A percentile compares a stretch with the other conserved stretches of the same genome.
phyloP scores from a whole-genome alignment of 345 rosid genomes.

The Dovyalis caffra region DNA sequence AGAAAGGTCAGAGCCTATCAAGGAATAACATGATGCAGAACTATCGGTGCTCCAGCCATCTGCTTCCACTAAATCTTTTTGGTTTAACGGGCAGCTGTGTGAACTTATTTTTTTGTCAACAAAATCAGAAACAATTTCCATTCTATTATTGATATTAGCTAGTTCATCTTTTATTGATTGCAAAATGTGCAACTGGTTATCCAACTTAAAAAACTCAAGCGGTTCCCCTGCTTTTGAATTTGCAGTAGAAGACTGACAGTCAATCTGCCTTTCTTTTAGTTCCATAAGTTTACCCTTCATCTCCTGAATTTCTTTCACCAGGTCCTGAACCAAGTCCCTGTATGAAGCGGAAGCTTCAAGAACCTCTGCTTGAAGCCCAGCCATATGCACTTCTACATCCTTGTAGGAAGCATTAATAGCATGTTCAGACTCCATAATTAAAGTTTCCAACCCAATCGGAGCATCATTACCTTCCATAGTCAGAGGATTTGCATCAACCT shows the following conservation, averaged over 20 bases:
- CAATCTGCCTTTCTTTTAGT: constrained; percentile 22
- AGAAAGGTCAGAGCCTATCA: constrained; percentile 48
- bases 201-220: constrained; percentile 20
- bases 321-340: constrained; percentile 26
- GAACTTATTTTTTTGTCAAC: constrained; percentile 29
- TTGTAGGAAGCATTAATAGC: constrained; percentile 25
- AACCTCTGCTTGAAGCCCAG: constrained; percentile 24
- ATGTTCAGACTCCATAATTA: constrained; percentile 27
- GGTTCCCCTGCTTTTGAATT: constrained; percentile 19
- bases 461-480: constrained; percentile 20
- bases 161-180: constrained; percentile 43
- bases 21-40: constrained; percentile 35
- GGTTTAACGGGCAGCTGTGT: constrained; percentile 24
- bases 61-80: constrained; percentile 40
- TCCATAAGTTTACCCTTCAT: constrained; percentile 22
- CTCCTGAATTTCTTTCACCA: constrained; percentile 31
- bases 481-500: constrained; percentile 12
- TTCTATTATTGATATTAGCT: constrained; percentile 35
- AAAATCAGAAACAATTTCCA: constrained; percentile 33
- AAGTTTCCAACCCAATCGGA: constrained; percentile 29
- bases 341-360: constrained; percentile 23
- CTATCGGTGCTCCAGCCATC: constrained; percentile 48
- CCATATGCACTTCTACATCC: constrained; percentile 31
- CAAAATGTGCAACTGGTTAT: constrained; percentile 38
- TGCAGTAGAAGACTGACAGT: constrained; percentile 2